Base-by-base conservation (phyloP, 2,329 filamentous ascomycete genomes). In the Fusarium gaditjirri region DNA sequence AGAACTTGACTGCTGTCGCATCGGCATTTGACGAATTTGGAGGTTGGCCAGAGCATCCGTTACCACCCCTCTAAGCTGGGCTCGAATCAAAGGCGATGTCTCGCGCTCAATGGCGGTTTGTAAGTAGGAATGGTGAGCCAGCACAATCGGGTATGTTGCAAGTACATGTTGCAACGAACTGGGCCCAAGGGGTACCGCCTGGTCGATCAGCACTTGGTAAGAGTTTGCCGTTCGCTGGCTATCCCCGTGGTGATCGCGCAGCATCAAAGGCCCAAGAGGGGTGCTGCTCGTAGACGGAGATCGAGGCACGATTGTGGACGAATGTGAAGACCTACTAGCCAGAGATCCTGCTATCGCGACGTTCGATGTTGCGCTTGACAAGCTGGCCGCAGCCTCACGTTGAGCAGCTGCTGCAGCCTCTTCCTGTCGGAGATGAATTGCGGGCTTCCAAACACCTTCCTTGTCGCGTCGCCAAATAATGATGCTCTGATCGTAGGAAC, bases 401-500 rank as follows among this genome's bases (percentile, higher is more conserved):
- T 81, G 80, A 19, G 89, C 89, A 21, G 87, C 84, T 3, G 83
- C 81, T 1, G 89, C 87, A 5, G 90, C 92, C 65, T 93, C 91
- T 78, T 93, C 92, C 79, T 97, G 94, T 42, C 90, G 88, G 14
- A 97, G 85, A 47, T 89, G 89, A 72, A 95, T 93, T 38, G 90
- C 90, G 59, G 91, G 90, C 73, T 91, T 91, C 95, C 96, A 98
- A 31, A 93, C 89, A 5, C 95, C 95, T 73, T 96, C 91, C 72
- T 90, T 89, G 72, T 97, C 93, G 68, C 94, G 91, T 74, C 93
- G 92, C 96, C 96, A 99, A 62, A 99, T 93, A 73, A 98, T 95
- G 75, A 99, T 94, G 16, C 91, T 95, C 83, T 97, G 94, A 75
- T 99, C 96, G 75, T 99, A 99, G 2, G 94, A 97, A 5, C 96